Evolutionary conservation across 75 land plant genomes (phyloP), one percentile per base, ranked within the genome.

Genomic region (Sequoia sempervirens): DNA sequence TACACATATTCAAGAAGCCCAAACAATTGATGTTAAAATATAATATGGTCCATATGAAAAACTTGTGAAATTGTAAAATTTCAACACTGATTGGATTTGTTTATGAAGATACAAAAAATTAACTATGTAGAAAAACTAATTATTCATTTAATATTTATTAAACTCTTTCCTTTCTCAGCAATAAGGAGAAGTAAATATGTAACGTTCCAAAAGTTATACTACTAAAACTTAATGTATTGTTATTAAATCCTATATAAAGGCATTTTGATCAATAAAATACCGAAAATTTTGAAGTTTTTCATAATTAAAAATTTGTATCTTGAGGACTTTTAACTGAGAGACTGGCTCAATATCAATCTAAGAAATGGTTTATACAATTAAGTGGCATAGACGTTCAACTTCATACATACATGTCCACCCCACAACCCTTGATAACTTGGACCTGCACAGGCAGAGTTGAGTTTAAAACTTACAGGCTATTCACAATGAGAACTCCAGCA

Each of bases 1-100:
- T 95, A 87, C 85, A 89, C 34, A 46, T 75, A 86, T n/a, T 40
- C n/a, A 1, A 45, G 30, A 82, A 66, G 81, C 80, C 23, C 82
- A 82, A 81, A 82, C 8, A 13, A 38, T 28, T 14, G 8, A 41
- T 72, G 11, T 82, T 69, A 14, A n/a, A 74, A 12, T 36, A 30
- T 70, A 30, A 82, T 47, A 36, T 68, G 18, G 26, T 45, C 80
- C 13, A 78, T 3, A 78, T 45, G 80, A 3, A 43, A 78, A 78
- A 45, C 50, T 78, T 3, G 12, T 43, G 30, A n/a, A 45, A 43
- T 26, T 11, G 18, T 78, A 78, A 45, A 38, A 30, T n/a, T 69
- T 38, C 32, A n/a, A 36, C 46, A 75, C 28, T 43, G 78, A 41
- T 75, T 43, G 30, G 80, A 78, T 12, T 20, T 45, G 4, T 45